Evolutionary conservation across 768 basidiomycete species (phyloP).

Genomic region (Suillus americanus): DNA sequence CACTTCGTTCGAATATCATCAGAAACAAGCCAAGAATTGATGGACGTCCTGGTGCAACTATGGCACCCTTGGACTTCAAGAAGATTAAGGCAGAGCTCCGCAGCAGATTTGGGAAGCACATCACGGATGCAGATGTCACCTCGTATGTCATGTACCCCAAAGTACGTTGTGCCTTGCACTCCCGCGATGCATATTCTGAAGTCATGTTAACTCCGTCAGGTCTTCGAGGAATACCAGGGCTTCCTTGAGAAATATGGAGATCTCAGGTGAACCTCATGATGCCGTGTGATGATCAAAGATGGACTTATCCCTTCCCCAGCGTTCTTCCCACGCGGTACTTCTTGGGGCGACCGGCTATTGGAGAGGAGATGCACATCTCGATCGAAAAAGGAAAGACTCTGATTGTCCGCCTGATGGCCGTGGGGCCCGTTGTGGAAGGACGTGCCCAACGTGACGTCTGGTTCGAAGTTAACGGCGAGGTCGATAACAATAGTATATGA

Average conservation of each 20-base stretch:
- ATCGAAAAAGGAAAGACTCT: conserved; percentile 97
- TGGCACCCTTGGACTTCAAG: conserved; percentile 91
- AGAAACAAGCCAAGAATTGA: conserved; percentile 93
- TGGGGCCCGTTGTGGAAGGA: conserved; percentile 90
- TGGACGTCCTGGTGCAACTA: conserved; percentile 84
- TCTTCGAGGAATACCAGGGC: conserved; percentile 95
- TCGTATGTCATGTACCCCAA: conserved; percentile 99
- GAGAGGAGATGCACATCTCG: conserved; percentile 95
- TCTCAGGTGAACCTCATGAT: conserved; percentile 57
- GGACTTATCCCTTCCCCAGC: conserved; percentile 40
- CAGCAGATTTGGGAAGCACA: conserved; percentile 93
- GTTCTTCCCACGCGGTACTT: conserved; percentile 97
- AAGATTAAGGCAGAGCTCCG: conserved; percentile 92
- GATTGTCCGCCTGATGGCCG: conserved; percentile 93
- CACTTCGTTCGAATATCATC: conserved; percentile 87
- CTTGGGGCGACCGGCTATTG: conserved; percentile 86
- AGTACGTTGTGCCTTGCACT: conserved; percentile 41
- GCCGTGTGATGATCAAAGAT: conserved; percentile 10
- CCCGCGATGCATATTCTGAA: conserved; percentile 8
- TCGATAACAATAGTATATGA: conserved; percentile 31
- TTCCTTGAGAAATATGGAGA: conserved; percentile 97
- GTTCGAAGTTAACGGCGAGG: conserved; percentile 98
- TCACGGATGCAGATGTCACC: conserved; percentile 89
- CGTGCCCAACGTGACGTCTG: conserved; percentile 94
- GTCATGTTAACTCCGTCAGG: conserved; percentile 43